Conservation (phyloP, 73 alveolate species). For the Breviolum minutum region DNA sequence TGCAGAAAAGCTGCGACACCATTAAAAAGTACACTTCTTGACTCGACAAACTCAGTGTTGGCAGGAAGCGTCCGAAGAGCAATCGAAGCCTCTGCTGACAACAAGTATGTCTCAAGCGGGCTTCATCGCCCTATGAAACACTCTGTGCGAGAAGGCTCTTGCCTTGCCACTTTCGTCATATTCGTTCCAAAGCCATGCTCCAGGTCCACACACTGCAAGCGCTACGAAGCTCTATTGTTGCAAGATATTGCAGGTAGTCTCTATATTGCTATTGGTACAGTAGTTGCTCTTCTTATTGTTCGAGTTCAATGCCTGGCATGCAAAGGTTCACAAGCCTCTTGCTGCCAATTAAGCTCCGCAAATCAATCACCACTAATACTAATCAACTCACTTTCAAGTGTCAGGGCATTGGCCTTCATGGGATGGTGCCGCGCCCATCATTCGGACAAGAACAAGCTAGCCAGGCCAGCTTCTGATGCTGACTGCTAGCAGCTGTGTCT, state of each 20-base stretch:
- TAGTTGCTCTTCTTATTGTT: not conserved
- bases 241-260: not conserved
- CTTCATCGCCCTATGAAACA: conserved; percentile 22
- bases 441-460: conserved; percentile 14
- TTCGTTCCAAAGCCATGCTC: not conserved
- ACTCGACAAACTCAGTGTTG: too few relatives aligned
- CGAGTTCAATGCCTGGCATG: not conserved
- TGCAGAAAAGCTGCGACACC: too few relatives aligned
- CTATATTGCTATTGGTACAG: not conserved
- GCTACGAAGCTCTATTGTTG: not conserved
- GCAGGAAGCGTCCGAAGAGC: too few relatives aligned
- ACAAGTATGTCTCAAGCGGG: too few relatives aligned
- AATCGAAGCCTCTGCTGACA: too few relatives aligned
- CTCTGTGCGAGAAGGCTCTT: conserved; percentile 6
- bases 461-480: conserved; percentile 14
- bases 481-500: conserved; percentile 20
- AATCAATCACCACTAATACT: not conserved
- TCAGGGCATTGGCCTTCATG: conserved; percentile 1
- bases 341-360: not conserved
- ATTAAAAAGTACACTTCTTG: too few relatives aligned
- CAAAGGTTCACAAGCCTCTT: not conserved
- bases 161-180: not conserved
- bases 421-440: not conserved
- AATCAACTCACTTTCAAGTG: not conserved
- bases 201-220: not conserved